Percentiles rank a stretch among this genome's conserved stretches.
These are phyloP conservation scores for Fusarium sp. DNA, from an alignment of 2,329 filamentous ascomycete genomes.

Conservation along the genomic window DNA sequence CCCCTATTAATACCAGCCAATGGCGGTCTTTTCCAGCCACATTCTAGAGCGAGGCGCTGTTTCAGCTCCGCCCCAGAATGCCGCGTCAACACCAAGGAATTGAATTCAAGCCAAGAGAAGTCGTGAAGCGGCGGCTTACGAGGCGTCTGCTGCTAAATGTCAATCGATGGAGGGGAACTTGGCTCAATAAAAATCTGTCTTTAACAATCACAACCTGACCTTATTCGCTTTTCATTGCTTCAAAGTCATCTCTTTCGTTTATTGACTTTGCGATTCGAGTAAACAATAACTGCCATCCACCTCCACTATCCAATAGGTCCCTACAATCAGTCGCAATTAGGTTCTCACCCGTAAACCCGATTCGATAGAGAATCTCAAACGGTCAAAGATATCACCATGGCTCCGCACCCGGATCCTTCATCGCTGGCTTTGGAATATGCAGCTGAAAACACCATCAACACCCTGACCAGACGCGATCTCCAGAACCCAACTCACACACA, in stretches of 20 bases:
- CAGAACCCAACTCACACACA: slow-evolving; percentile 72
- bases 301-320: neutral
- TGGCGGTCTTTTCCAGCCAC: slow-evolving; percentile 34
- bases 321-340: neutral
- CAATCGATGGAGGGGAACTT: neutral
- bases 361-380: neutral
- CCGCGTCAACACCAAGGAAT: slow-evolving; percentile 43
- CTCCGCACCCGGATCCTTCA: slow-evolving; percentile 30
- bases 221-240: neutral
- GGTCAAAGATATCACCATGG: slow-evolving; percentile 17
- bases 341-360: neutral
- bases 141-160: slow-evolving; percentile 21
- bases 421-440: slow-evolving; percentile 14
- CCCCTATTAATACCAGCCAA: slow-evolving; percentile 42
- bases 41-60: slow-evolving; percentile 39
- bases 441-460: slow-evolving; percentile 17
- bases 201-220: neutral
- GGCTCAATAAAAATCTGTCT: neutral
- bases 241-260: neutral
- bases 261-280: slow-evolving; percentile 8
- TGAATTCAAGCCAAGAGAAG: slow-evolving; percentile 33
- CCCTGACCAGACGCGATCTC: slow-evolving; percentile 62
- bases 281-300: neutral
- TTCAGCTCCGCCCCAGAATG: slow-evolving; percentile 44
- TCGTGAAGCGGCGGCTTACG: slow-evolving; percentile 33